Percentiles rank a stretch among this genome's conserved stretches.
Evolutionary conservation across 345 rosid species (phyloP).

Genomic region (Populus simonii): DNA sequence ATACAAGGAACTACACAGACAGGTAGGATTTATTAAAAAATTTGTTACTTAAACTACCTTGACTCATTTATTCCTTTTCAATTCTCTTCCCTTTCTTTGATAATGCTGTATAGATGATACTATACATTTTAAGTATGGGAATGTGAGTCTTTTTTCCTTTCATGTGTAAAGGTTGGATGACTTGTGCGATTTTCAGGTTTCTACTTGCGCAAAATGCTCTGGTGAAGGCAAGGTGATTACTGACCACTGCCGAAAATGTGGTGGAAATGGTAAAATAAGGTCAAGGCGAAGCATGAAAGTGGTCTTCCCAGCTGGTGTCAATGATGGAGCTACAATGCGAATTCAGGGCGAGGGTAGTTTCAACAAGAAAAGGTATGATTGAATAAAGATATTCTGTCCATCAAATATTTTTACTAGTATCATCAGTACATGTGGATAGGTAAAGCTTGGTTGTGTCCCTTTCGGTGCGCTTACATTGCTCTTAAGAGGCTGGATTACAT

Average conservation of each 20-base stretch:
- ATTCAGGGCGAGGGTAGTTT: conserved; percentile 67
- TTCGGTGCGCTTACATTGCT: too few relatives aligned
- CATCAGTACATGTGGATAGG: too few relatives aligned
- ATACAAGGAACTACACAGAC: background rate
- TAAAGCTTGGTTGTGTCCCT: too few relatives aligned
- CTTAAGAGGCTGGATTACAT: too few relatives aligned
- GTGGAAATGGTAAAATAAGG: conserved; percentile 58
- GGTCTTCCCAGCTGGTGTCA: conserved; percentile 76
- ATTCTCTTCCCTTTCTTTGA: conserved; percentile 14
- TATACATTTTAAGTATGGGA: background rate
- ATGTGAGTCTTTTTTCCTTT: background rate
- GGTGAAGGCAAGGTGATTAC: conserved; percentile 81
- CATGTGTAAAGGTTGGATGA: conserved; percentile 15
- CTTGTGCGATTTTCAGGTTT: conserved; percentile 55
- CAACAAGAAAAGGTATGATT: conserved; percentile 58
- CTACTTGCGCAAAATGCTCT: conserved; percentile 75
- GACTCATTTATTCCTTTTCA: conserved; percentile 1
- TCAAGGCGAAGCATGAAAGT: conserved; percentile 53
- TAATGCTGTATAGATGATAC: background rate
- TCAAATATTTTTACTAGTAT: too few relatives aligned
- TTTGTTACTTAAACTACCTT: background rate
- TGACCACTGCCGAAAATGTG: conserved; percentile 61
- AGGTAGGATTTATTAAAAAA: background rate
- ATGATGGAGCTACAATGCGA: conserved; percentile 67
- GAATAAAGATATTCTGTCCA: background rate